Base-by-base conservation (phyloP, 495 filamentous ascomycete species). In the Polyplosphaeria fusca region DNA sequence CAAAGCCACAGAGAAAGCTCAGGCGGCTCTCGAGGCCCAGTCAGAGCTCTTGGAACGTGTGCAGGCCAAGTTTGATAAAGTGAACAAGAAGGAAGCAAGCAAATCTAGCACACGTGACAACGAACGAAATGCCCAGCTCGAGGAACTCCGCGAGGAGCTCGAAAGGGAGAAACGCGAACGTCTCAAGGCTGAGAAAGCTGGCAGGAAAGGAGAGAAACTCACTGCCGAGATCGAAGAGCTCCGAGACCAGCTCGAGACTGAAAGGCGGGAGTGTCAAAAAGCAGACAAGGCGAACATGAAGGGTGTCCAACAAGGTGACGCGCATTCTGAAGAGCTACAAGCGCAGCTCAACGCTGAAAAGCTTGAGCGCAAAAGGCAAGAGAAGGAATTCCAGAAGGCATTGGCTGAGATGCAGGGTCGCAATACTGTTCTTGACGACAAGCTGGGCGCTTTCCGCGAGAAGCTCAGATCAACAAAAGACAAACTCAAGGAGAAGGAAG, bases 391-490 rank as follows among this genome's bases (percentile, higher is more conserved):
- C 12, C 42, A 65, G 26, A 70, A 68, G 54, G 48, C 60, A 4
- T 40, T 73, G 16, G 63, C 63, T 4, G 79, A 80, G 41, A 80
- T 74, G 55, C 79, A 85, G 43, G 71, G 72, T 14, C 77, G 81
- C 37, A 81, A 77, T 37, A 71, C 78, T 19, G 71, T 79, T 1
- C 71, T 87, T 5, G 85, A 90, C 56, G 81, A 78, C 48, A 87
- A 82, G 65, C 68, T 92, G 25, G 84, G 86, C 37, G 77, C 80
- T 27, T 74, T 89, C 32, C 80, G 77, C 52, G 78, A 75, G 24
- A 90, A 92, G 65, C 69, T 91, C 7, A 79, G 75, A 27, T 75
- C 78, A 18, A 77, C 82, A 0, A 87, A 86, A 57, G 83, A 86
- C 28, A 79, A 86, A 63, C 79, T 90, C n/a, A 87, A 86, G 61